Evolutionary conservation across 192 early-diverging fungal genomes (phyloP), one percentile per base, ranked within the genome.

Genomic region (Coemansia sp.): DNA sequence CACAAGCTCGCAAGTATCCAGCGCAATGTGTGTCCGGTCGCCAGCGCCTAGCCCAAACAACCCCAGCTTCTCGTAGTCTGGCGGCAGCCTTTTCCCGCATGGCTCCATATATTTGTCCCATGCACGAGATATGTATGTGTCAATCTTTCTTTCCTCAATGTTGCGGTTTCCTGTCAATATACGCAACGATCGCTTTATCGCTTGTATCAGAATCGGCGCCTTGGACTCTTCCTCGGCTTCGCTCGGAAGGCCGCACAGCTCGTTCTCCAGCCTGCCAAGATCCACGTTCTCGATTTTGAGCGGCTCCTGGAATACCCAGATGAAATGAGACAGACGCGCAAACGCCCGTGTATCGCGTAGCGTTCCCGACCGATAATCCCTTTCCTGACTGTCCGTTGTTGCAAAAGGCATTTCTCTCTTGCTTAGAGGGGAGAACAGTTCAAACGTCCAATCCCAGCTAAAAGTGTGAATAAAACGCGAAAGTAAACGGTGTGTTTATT

Each of bases 331-430:
- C 21, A 76, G 75, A n/a, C 53, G 75, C 23, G 75, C 75, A 45
- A 76, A 76, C 43, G 41, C 62, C 5, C 75, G 75, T 46, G 68
- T 76, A 56, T 76, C 75, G 45, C 66, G 71, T 34, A 73, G 60
- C 3, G 34, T 38, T 44, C 62, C 65, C 21, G 36, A 46, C 34
- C 38, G 60, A 26, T 53, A 53, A 36, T 20, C 62, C 41, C 41
- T 33, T 24, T 39, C 48, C 51, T 44, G 60, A 0, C 51, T 23
- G 20, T 48, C 43, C 24, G 43, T 44, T 35, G 68, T 64, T 14
- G 64, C 68, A 36, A 70, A 53, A 5, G 73, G 73, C 73, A 76
- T 76, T 44, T 53, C 34, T 44, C 7, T 53, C 12, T 53, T 26
- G 51, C 16, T 26, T 5, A 6, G 12, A 5, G 39, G 39, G 6